phyloP scores from a whole-genome alignment of 2,329 filamentous ascomycete species.

The Colletotrichum tabaci region DNA sequence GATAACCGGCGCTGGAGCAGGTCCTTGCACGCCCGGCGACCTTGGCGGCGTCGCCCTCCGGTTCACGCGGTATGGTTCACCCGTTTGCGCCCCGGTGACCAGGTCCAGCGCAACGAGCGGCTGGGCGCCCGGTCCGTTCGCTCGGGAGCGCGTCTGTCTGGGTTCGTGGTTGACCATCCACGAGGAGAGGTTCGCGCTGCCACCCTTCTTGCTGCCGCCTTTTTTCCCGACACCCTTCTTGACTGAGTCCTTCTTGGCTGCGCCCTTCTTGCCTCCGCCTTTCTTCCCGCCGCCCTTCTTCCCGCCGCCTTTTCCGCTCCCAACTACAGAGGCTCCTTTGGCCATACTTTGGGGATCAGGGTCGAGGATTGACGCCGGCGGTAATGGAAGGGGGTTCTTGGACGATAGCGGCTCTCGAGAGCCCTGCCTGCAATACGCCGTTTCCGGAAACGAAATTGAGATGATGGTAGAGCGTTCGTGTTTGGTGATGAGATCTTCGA shows the following conservation, averaged over 20 bases:
- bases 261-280: neutral
- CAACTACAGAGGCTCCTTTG: neutral
- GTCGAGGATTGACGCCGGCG: neutral
- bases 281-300: neutral
- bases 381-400: too few species aligned
- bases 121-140: neutral
- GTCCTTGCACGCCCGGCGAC: too few species aligned
- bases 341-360: neutral
- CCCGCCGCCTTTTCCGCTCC: neutral
- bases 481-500: neutral
- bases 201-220: too few species aligned
- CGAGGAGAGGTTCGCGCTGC: too few species aligned
- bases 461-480: neutral
- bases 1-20: too few species aligned
- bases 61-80: neutral
- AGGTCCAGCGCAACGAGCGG: neutral
- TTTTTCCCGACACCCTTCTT: neutral
- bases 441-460: neutral
- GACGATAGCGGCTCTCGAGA: neutral
- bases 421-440: neutral
- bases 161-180: neutral
- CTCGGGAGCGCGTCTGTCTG: neutral
- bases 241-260: neutral
- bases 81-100: neutral
- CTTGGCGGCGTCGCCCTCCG: constrained; percentile 4